Conservation (phyloP, 1,284 basidiomycete species). For the Papiliotrema nemorosa region DNA sequence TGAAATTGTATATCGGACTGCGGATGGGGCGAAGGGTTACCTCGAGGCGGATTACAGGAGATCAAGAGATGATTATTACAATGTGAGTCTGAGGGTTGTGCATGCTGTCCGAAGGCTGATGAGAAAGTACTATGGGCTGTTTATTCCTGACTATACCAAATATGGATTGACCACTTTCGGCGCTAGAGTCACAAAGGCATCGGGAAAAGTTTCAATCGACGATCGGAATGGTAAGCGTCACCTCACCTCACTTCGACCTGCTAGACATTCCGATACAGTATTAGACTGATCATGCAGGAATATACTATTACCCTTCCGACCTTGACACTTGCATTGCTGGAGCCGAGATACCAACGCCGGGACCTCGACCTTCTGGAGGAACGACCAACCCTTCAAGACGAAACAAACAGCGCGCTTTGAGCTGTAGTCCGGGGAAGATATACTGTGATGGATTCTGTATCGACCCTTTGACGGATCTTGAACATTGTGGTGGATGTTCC, state of each 20-base stretch:
- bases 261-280: not conserved
- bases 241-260: not conserved
- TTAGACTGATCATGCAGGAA: not conserved
- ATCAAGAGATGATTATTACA: not conserved
- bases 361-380: not conserved
- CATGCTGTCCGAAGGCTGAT: not conserved
- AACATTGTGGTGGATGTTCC: not conserved
- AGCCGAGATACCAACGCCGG: not conserved
- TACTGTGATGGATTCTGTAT: not conserved
- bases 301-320: not conserved
- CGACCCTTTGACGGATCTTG: not conserved
- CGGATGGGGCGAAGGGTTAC: not conserved
- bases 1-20: not conserved
- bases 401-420: not conserved
- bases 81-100: not conserved
- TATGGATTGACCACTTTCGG: not conserved
- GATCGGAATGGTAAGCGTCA: not conserved
- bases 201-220: not conserved
- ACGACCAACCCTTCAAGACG: not conserved
- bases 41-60: not conserved
- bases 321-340: not conserved
- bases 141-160: not conserved
- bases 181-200: not conserved
- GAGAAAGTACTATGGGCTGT: not conserved
- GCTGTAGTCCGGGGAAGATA: not conserved